phyloP scores from a whole-genome alignment of 768 basidiomycete genomes.

The Cubamyces sp. region DNA sequence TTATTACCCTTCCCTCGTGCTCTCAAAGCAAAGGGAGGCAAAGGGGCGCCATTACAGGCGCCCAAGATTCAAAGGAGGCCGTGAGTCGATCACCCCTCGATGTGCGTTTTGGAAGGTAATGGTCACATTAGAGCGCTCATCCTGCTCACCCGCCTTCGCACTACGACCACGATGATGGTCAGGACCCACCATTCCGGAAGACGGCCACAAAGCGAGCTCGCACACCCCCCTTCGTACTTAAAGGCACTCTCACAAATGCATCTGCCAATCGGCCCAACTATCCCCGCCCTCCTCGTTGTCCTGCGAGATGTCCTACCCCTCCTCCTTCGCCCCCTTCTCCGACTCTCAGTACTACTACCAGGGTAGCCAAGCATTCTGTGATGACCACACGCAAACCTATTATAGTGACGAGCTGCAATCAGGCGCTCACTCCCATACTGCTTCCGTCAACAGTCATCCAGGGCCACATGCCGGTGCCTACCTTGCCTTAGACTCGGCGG shows the following conservation, averaged over 20 bases:
- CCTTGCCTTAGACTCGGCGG: background rate
- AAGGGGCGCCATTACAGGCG: background rate
- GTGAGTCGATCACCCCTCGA: slow-evolving; percentile 8
- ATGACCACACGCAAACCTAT: background rate
- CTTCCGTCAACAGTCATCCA: background rate
- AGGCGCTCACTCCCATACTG: background rate
- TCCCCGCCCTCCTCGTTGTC: background rate
- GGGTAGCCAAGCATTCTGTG: background rate
- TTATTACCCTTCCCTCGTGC: no score
- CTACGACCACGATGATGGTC: background rate
- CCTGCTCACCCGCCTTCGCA: background rate
- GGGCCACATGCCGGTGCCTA: background rate
- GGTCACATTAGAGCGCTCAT: background rate
- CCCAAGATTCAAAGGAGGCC: background rate
- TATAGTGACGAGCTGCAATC: background rate
- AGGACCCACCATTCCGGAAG: background rate
- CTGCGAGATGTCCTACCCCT: slow-evolving; percentile 3
- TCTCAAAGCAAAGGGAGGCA: background rate
- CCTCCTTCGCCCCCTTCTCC: background rate
- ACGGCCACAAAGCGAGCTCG: background rate
- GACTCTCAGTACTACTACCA: background rate
- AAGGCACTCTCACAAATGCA: background rate
- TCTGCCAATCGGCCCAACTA: background rate
- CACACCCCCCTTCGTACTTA: background rate
- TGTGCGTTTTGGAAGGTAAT: background rate